phyloP scores from a whole-genome alignment of 805 yeast genomes.

The Pichia occidentalis region DNA sequence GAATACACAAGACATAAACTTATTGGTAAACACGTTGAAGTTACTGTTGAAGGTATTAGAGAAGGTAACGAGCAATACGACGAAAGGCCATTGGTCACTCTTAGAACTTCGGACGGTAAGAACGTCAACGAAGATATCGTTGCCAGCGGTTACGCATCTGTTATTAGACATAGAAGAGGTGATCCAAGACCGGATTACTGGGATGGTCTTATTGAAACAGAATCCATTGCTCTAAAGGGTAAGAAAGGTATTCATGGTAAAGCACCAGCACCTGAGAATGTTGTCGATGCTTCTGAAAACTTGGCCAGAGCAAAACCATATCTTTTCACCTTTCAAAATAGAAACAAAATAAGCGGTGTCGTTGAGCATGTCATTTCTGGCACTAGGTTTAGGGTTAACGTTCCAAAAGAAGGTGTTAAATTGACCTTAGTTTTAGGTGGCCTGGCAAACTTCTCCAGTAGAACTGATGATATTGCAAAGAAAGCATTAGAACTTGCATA shows the following conservation, averaged over 20 bases:
- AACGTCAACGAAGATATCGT: conserved; percentile 61
- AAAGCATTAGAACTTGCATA: conserved; percentile 49
- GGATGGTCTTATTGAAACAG: conserved; percentile 71
- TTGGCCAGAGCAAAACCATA: conserved; percentile 67
- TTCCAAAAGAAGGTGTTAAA: conserved; percentile 67
- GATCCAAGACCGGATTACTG: conserved; percentile 66
- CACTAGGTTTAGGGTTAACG: conserved; percentile 55
- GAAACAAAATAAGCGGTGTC: conserved; percentile 56
- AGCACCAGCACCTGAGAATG: conserved; percentile 50
- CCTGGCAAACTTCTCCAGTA: conserved; percentile 38
- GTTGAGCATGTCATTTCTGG: conserved; percentile 70
- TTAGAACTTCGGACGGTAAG: conserved; percentile 41
- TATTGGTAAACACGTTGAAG: conserved; percentile 64
- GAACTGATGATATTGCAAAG: conserved; percentile 33
- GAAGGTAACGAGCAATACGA: conserved; percentile 55
- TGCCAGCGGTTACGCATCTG: conserved; percentile 66
- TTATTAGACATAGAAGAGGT: conserved; percentile 68
- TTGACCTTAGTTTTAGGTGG: conserved; percentile 75
- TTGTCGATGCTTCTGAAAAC: conserved; percentile 76
- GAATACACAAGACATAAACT: conserved; percentile 64
- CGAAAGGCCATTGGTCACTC: conserved; percentile 58
- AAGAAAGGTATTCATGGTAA: conserved; percentile 61
- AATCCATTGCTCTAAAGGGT: conserved; percentile 47
- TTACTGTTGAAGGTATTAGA: conserved; percentile 59
- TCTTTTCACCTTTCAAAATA: conserved; percentile 60